phyloP scores from a whole-genome alignment of 352 stramenopile species.

The Saprolegnia diclina region DNA sequence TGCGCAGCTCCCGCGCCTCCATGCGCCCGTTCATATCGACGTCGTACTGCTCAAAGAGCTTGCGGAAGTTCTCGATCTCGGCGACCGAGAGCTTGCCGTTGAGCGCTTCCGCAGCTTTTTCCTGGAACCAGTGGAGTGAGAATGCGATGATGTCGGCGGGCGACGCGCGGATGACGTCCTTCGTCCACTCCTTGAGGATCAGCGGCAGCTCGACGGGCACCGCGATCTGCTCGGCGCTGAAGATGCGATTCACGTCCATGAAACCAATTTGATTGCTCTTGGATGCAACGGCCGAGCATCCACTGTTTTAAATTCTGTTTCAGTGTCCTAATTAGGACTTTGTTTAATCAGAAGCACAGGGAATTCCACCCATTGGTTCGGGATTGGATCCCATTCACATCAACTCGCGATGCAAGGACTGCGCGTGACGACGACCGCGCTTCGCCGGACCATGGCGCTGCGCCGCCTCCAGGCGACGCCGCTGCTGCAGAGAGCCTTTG shows the following conservation, averaged over 20 bases:
- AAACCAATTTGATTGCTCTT: not conserved
- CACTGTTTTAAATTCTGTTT: no score
- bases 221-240: slow-evolving; percentile 88
- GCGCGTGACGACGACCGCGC: not conserved
- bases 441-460: not conserved
- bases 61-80: slow-evolving; percentile 32
- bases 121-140: slow-evolving; percentile 81
- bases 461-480: not conserved
- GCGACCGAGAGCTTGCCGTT: slow-evolving; percentile 12
- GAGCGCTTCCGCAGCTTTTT: slow-evolving; percentile 35
- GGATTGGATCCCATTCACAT: not conserved
- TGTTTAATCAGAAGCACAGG: not conserved
- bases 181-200: slow-evolving; percentile 89
- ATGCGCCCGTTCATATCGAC: slow-evolving; percentile 75
- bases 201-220: slow-evolving; percentile 80
- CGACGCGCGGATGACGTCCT: slow-evolving; percentile 78
- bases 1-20: slow-evolving; percentile 63
- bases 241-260: slow-evolving; percentile 90
- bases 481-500: not conserved
- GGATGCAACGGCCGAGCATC: no score
- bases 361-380: not conserved
- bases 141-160: slow-evolving; percentile 74
- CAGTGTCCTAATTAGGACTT: no score
- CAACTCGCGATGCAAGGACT: not conserved
- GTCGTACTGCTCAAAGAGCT: slow-evolving; percentile 76